Evolutionary conservation across 352 stramenopile genomes (phyloP).

Genomic region (Phytopythium vexans): DNA sequence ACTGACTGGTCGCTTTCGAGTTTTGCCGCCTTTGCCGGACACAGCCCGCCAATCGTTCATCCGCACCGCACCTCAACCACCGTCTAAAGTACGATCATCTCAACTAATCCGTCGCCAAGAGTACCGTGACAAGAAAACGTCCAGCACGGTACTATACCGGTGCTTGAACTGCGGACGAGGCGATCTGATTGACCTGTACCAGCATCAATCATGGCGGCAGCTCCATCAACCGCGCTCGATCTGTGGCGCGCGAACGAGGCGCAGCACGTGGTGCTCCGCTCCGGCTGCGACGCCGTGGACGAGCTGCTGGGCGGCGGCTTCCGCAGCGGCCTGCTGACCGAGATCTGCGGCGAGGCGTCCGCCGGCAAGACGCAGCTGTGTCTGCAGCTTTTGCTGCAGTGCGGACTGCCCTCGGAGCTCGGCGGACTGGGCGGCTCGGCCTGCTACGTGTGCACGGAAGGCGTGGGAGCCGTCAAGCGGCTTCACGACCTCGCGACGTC

Average conservation of each 20-base stretch:
- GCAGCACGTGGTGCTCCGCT: constrained; percentile 31
- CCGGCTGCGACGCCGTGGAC: constrained; percentile 62
- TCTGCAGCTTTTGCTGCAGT: constrained; percentile 73
- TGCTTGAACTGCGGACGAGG: neutral
- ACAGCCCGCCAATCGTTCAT: too few relatives aligned
- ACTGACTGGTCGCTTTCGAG: neutral
- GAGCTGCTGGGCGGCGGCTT: constrained; percentile 57
- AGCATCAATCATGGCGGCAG: constrained; percentile 5
- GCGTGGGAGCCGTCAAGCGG: constrained; percentile 65
- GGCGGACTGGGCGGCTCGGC: constrained; percentile 57
- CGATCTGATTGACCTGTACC: neutral
- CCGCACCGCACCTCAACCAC: too few relatives aligned
- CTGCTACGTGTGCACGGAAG: constrained; percentile 83
- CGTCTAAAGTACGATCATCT: too few relatives aligned
- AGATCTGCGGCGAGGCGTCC: constrained; percentile 71
- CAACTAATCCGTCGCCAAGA: too few relatives aligned
- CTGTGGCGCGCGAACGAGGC: constrained; percentile 29
- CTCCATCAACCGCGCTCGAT: constrained; percentile 34
- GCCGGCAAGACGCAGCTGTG: constrained; percentile 81
- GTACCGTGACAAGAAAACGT: too few relatives aligned
- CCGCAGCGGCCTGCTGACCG: constrained; percentile 58
- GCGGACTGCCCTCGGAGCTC: constrained; percentile 38
- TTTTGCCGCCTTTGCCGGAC: too few relatives aligned
- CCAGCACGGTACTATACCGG: neutral
- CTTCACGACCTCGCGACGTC: constrained; percentile 59